A percentile compares a stretch with the other conserved stretches of the same genome.
Conservation (phyloP, 192 early-diverging fungal genomes). For the Backusella sp. region DNA sequence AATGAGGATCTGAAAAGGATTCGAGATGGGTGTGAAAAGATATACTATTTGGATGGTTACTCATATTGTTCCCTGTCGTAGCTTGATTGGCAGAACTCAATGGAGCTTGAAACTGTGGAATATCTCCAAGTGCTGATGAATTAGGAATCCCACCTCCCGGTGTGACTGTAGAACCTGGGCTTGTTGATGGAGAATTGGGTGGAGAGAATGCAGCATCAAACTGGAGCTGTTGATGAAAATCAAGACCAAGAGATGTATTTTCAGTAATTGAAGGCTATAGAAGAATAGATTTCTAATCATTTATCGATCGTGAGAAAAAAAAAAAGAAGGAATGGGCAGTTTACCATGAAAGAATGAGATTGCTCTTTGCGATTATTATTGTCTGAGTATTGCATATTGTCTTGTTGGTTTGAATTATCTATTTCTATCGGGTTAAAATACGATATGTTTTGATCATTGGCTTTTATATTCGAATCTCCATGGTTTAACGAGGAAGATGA, state of each 20-base stretch:
- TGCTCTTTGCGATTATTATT: neutral
- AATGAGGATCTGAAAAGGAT: neutral
- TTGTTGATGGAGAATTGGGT: neutral
- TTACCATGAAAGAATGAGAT: neutral
- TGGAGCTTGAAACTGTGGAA: conserved; percentile 9
- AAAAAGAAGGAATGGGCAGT: neutral
- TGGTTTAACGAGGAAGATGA: neutral
- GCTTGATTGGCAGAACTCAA: conserved; percentile 6
- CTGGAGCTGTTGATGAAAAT: neutral
- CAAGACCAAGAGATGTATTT: neutral
- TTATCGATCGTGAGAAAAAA: conserved; percentile 16
- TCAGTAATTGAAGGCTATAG: neutral
- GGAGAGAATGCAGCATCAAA: neutral
- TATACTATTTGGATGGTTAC: neutral
- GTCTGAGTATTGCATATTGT: neutral
- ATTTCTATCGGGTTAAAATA: conserved; percentile 10
- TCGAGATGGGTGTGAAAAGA: neutral
- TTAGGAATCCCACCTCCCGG: neutral
- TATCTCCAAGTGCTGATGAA: conserved; percentile 3
- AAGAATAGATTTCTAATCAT: conserved; percentile 15
- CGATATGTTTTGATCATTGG: neutral
- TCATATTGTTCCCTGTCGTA: conserved; percentile 7
- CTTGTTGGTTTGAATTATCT: neutral
- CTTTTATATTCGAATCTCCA: neutral
- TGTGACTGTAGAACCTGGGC: neutral